phyloP scores from a whole-genome alignment of 2,329 filamentous ascomycete genomes.

The Alternaria triticina region DNA sequence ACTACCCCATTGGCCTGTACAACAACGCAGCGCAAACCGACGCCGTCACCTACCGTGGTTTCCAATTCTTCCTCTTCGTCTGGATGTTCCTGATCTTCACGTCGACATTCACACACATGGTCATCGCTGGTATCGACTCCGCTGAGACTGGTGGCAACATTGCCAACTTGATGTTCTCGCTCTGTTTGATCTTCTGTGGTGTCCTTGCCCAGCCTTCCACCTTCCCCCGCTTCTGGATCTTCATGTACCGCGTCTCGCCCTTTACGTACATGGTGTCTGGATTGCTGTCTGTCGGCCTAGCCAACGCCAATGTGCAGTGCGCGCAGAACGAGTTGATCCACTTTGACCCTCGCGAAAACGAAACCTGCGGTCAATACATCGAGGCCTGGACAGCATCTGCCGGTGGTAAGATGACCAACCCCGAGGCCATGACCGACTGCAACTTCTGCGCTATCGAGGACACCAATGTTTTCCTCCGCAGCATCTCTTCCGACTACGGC shows the following conservation, averaged over 20 bases:
- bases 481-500: conserved; percentile 52
- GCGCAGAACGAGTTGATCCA: conserved; percentile 70
- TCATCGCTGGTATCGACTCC: conserved; percentile 76
- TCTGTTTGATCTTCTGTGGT: conserved; percentile 76
- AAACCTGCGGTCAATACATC: conserved; percentile 51
- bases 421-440: conserved; percentile 49
- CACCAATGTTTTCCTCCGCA: conserved; percentile 53
- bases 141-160: conserved; percentile 79
- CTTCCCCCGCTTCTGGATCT: conserved; percentile 79
- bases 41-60: conserved; percentile 71
- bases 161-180: conserved; percentile 75
- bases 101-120: conserved; percentile 79
- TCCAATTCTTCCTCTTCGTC: conserved; percentile 79
- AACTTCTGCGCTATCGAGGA: conserved; percentile 47
- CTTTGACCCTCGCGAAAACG: conserved; percentile 67
- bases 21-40: conserved; percentile 69
- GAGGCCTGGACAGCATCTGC: conserved; percentile 29
- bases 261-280: conserved; percentile 82
- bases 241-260: conserved; percentile 82
- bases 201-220: conserved; percentile 69
- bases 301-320: conserved; percentile 70
- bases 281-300: conserved; percentile 73
- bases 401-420: conserved; percentile 49
- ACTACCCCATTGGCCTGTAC: conserved; percentile 83
- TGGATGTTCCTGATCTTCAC: conserved; percentile 79